These are phyloP conservation scores for Phylloporus rhodoxanthus DNA, from an alignment of 768 basidiomycete genomes.

Conservation along the genomic window DNA sequence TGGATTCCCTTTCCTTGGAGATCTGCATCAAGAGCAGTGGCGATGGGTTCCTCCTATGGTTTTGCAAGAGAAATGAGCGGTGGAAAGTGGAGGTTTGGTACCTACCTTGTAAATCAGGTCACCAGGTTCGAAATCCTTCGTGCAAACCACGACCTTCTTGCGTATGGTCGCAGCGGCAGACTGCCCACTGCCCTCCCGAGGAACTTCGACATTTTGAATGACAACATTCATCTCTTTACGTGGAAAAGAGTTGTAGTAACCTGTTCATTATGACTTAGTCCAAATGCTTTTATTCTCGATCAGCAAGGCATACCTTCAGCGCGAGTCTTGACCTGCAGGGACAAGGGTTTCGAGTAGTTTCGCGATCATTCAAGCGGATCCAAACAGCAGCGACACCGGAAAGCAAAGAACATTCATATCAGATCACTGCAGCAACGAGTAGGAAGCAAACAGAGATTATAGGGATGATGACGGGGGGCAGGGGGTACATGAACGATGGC, in stretches of 20 bases:
- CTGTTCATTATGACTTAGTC: constrained; percentile 35
- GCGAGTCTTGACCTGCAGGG: constrained; percentile 52
- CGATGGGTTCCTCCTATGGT: constrained; percentile 67
- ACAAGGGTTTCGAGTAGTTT: constrained; percentile 10
- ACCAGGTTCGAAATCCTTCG: constrained; percentile 62
- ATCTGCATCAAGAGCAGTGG: constrained; percentile 66
- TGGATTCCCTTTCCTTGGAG: constrained; percentile 61
- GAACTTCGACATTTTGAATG: constrained; percentile 37
- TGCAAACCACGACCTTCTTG: constrained; percentile 55
- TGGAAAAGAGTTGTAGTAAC: constrained; percentile 77
- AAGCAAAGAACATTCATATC: constrained; percentile 47
- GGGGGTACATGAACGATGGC: constrained; percentile 23
- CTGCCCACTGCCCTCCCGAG: constrained; percentile 15
- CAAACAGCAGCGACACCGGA: constrained; percentile 15
- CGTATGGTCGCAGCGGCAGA: constrained; percentile 21
- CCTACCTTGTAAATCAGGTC: constrained; percentile 73
- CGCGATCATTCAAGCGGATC: constrained; percentile 13
- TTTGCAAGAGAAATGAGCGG: constrained; percentile 2
- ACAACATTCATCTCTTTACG: constrained; percentile 62
- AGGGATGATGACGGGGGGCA: constrained; percentile 11
- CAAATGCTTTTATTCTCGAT: constrained; percentile 4
- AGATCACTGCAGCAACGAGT: constrained; percentile 40
- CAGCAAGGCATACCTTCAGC: constrained; percentile 65
- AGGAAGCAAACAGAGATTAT: constrained; percentile 18
- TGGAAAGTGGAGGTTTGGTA: background rate